These are phyloP conservation scores for Clarireedia hainanense DNA, from an alignment of 2,329 filamentous ascomycete species.

Conservation along the genomic window DNA sequence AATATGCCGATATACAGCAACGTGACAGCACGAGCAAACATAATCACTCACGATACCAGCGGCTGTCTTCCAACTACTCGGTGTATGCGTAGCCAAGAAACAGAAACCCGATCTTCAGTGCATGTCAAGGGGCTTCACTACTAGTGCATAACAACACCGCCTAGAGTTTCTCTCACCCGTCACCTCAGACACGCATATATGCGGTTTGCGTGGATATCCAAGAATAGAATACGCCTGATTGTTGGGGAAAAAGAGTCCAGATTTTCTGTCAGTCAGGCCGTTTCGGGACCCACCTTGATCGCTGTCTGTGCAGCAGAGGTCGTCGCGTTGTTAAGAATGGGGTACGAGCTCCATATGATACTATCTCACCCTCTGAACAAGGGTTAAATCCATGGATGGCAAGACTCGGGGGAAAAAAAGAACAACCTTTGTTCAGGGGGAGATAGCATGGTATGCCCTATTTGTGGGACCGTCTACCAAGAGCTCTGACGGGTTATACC, in stretches of 20 bases:
- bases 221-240: neutral
- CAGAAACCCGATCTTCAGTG: neutral
- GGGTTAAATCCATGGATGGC: neutral
- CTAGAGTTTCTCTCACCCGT: neutral
- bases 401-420: neutral
- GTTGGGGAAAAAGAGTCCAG: neutral
- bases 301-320: neutral
- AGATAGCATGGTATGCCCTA: neutral
- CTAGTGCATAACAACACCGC: neutral
- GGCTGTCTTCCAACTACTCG: too few species aligned
- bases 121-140: neutral
- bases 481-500: neutral
- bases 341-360: neutral
- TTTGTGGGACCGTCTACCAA: neutral
- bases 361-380: neutral
- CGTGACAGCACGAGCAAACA: neutral
- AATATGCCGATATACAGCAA: neutral
- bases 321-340: neutral
- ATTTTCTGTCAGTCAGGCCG: neutral
- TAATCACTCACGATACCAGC: neutral
- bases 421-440: neutral
- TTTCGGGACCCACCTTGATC: neutral
- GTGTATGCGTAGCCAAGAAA: neutral
- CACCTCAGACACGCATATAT: too few species aligned
- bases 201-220: neutral